These are phyloP conservation scores for Ophiostoma himal-ulmi DNA, from an alignment of 2,329 filamentous ascomycete genomes.

Conservation along the genomic window DNA sequence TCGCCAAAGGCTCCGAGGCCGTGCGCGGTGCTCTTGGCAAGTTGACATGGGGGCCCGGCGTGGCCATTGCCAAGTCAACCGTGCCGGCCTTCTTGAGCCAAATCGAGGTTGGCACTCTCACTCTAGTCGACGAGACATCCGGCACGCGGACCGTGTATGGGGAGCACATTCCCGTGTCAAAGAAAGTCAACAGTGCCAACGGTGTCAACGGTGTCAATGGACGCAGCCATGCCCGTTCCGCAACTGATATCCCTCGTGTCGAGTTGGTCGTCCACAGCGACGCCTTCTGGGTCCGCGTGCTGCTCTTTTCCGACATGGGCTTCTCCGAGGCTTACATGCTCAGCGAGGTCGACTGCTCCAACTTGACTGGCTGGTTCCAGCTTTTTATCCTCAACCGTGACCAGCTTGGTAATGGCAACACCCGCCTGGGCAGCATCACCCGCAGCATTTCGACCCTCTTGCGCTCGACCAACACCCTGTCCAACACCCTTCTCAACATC, in stretches of 20 bases:
- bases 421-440: slow-evolving; percentile 54
- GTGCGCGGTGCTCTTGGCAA: slow-evolving; percentile 40
- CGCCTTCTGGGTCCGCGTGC: slow-evolving; percentile 57
- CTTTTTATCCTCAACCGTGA: slow-evolving; percentile 66
- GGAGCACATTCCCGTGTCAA: slow-evolving; percentile 33
- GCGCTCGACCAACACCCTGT: slow-evolving; percentile 51
- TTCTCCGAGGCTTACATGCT: slow-evolving; percentile 69
- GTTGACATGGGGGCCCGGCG: slow-evolving; percentile 43
- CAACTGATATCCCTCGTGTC: not conserved
- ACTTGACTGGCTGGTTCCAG: slow-evolving; percentile 65
- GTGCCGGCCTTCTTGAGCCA: slow-evolving; percentile 42
- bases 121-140: slow-evolving; percentile 44
- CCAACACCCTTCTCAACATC: slow-evolving; percentile 58
- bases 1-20: slow-evolving; percentile 38
- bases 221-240: not conserved
- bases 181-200: slow-evolving; percentile 10
- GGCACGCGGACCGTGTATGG: slow-evolving; percentile 42
- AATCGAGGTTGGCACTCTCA: slow-evolving; percentile 44
- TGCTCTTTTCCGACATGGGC: slow-evolving; percentile 68
- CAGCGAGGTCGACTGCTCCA: slow-evolving; percentile 60
- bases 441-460: slow-evolving; percentile 54
- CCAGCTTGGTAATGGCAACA: slow-evolving; percentile 58
- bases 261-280: slow-evolving; percentile 58
- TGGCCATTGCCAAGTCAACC: slow-evolving; percentile 43
- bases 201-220: slow-evolving; percentile 13